phyloP scores from a whole-genome alignment of 2,329 filamentous ascomycete genomes.

The Epichloe elymi region DNA sequence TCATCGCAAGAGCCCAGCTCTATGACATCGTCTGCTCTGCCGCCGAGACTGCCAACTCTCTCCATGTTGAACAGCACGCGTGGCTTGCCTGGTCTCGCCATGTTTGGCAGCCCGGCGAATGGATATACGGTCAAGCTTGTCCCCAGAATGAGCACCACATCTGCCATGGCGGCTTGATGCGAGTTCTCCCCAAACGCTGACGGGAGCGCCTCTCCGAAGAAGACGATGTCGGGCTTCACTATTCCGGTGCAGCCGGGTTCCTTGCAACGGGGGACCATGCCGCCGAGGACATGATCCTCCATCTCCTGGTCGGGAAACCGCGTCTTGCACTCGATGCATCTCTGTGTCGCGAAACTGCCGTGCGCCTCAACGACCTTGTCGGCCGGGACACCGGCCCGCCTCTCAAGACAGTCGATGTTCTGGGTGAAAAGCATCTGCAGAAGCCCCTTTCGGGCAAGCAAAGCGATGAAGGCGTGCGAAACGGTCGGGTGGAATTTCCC shows the following conservation, averaged over 20 bases:
- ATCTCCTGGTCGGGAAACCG: slow-evolving; percentile 63
- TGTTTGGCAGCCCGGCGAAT: slow-evolving; percentile 66
- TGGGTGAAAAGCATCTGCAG: slow-evolving; percentile 87
- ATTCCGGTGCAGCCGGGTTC: slow-evolving; percentile 53
- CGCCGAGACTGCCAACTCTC: slow-evolving; percentile 65
- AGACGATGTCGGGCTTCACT: slow-evolving; percentile 90
- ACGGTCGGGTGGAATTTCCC: slow-evolving; percentile 81
- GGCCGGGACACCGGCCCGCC: slow-evolving; percentile 67
- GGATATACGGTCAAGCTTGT: slow-evolving; percentile 81
- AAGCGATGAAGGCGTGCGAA: slow-evolving; percentile 74
- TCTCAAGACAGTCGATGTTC: slow-evolving; percentile 93
- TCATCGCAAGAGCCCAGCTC: slow-evolving; percentile 71
- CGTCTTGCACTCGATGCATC: slow-evolving; percentile 76
- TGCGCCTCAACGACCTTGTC: slow-evolving; percentile 86
- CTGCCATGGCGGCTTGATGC: slow-evolving; percentile 45
- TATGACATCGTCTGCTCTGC: slow-evolving; percentile 70
- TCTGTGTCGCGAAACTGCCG: slow-evolving; percentile 83
- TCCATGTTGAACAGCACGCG: slow-evolving; percentile 82
- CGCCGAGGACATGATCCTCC: slow-evolving; percentile 51
- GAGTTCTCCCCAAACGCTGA: slow-evolving; percentile 21
- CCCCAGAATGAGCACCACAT: slow-evolving; percentile 75
- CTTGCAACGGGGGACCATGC: slow-evolving; percentile 57
- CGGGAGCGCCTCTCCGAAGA: slow-evolving; percentile 65
- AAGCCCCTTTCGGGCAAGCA: slow-evolving; percentile 67
- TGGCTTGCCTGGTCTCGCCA: slow-evolving; percentile 49